phyloP scores from a whole-genome alignment of 2,329 filamentous ascomycete species.

The Verticillium nonalfalfae region DNA sequence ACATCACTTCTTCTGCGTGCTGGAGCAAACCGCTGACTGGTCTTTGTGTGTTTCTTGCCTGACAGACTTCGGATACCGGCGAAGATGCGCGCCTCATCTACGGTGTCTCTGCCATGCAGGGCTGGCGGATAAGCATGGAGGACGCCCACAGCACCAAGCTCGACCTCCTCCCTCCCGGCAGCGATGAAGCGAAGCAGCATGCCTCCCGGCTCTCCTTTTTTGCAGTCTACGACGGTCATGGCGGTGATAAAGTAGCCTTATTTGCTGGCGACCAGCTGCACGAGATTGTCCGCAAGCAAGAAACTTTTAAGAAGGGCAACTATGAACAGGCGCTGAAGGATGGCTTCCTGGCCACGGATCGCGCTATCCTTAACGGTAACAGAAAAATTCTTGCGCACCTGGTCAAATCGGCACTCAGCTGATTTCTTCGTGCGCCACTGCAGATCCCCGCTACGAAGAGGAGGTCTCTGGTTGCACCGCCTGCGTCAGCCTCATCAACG shows the following conservation, averaged over 20 bases:
- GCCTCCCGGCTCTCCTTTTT: constrained; percentile 85
- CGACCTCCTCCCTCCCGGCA: constrained; percentile 62
- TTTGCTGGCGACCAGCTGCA: constrained; percentile 92
- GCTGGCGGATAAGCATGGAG: constrained; percentile 99
- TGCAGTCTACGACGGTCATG: constrained; percentile 96
- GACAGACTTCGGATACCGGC: constrained; percentile 78
- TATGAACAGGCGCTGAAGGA: constrained; percentile 96
- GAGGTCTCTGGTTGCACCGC: constrained; percentile 98
- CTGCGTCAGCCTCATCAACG: constrained; percentile 81
- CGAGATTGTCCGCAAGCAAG: constrained; percentile 90
- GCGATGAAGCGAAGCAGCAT: constrained; percentile 55
- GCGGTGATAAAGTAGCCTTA: constrained; percentile 90
- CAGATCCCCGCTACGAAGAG: constrained; percentile 95
- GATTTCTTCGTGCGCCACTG: background rate
- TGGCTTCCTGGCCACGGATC: constrained; percentile 91
- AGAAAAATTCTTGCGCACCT: background rate
- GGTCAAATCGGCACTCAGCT: background rate
- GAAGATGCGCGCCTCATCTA: constrained; percentile 90
- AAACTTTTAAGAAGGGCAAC: constrained; percentile 83
- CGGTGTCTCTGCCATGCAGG: constrained; percentile 97
- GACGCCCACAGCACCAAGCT: constrained; percentile 88
- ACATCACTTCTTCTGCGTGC: background rate
- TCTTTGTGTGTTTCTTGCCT: constrained; percentile 7
- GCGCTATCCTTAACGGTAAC: constrained; percentile 90
- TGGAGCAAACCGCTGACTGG: constrained; percentile 4